These are phyloP conservation scores for Fusarium sp. DNA, from an alignment of 2,329 filamentous ascomycete species.

Conservation along the genomic window DNA sequence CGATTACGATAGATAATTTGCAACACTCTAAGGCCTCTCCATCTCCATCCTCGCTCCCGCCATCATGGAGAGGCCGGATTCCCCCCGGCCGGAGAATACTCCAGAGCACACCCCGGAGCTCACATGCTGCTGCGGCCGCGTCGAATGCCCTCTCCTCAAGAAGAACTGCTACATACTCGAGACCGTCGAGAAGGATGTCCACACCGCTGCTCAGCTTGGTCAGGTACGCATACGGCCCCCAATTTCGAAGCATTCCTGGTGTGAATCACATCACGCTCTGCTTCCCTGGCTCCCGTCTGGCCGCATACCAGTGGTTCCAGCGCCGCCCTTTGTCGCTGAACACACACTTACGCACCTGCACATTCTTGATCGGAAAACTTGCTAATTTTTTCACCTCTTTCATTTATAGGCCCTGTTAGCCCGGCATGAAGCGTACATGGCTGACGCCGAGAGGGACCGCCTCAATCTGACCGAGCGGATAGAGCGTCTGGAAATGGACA, in stretches of 20 bases:
- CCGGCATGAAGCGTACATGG: constrained; percentile 94
- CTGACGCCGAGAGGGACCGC: constrained; percentile 89
- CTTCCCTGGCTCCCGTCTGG: constrained; percentile 12
- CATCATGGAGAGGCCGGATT: constrained; percentile 43
- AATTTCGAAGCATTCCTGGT: constrained; percentile 43
- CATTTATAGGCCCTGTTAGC: constrained; percentile 85
- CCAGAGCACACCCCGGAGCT: constrained; percentile 53
- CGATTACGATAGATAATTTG: constrained; percentile 35
- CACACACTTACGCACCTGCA: constrained; percentile 26
- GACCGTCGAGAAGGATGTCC: constrained; percentile 87
- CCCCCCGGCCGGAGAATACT: constrained; percentile 38
- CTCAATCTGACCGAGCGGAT: constrained; percentile 78
- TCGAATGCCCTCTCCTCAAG: constrained; percentile 82
- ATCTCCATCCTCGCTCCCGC: constrained; percentile 31
- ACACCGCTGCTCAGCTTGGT: constrained; percentile 86
- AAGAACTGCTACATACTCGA: constrained; percentile 84
- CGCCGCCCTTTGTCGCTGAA: neutral
- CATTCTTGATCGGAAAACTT: constrained; percentile 45
- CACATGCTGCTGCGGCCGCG: constrained; percentile 86
- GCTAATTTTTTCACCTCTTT: constrained; percentile 72
- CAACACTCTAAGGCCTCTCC: constrained; percentile 32
- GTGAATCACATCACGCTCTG: constrained; percentile 7
- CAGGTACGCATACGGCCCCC: constrained; percentile 77
- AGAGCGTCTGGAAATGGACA: constrained; percentile 79
- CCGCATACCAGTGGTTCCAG: constrained; percentile 39